Percentiles rank a stretch among this genome's conserved stretches.
Evolutionary conservation across 1,284 basidiomycete genomes (phyloP).

Genomic region (Marasmius sp.): DNA sequence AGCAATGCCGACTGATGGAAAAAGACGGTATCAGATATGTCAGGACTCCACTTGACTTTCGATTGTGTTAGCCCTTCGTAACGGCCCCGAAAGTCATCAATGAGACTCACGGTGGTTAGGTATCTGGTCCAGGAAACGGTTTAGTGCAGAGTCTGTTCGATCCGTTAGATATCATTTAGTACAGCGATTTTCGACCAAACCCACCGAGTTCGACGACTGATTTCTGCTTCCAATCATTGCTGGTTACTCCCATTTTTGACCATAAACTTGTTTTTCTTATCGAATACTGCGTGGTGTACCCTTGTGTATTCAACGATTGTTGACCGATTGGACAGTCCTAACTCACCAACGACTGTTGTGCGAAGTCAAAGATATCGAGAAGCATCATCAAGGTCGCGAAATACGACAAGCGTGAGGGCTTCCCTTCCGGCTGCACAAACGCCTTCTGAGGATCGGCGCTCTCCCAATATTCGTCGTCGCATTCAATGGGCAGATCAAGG

Average conservation of each 20-base stretch:
- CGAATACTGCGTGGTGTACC: background rate
- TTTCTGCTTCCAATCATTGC: background rate
- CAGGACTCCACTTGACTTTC: constrained; percentile 62
- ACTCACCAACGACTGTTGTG: constrained; percentile 53
- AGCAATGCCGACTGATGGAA: constrained; percentile 64
- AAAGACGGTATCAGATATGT: constrained; percentile 42
- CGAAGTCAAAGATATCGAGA: constrained; percentile 54
- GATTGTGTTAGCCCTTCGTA: background rate
- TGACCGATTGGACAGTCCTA: no score
- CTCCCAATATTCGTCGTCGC: constrained; percentile 15
- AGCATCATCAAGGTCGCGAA: constrained; percentile 41
- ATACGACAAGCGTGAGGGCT: constrained; percentile 10
- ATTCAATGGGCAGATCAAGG: background rate
- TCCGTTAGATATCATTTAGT: no score
- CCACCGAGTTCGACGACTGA: background rate
- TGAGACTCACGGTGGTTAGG: constrained; percentile 43
- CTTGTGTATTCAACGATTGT: no score
- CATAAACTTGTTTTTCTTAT: background rate
- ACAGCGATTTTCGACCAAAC: background rate
- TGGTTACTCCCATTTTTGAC: background rate
- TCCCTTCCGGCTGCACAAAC: constrained; percentile 14
- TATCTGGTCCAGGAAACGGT: constrained; percentile 57
- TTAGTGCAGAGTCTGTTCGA: constrained; percentile 46
- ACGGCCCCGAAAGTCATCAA: no score
- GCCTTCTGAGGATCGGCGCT: background rate